These are phyloP conservation scores for Debaryomyces subglobosus DNA, from an alignment of 1,139 yeast species.

Conservation along the genomic window DNA sequence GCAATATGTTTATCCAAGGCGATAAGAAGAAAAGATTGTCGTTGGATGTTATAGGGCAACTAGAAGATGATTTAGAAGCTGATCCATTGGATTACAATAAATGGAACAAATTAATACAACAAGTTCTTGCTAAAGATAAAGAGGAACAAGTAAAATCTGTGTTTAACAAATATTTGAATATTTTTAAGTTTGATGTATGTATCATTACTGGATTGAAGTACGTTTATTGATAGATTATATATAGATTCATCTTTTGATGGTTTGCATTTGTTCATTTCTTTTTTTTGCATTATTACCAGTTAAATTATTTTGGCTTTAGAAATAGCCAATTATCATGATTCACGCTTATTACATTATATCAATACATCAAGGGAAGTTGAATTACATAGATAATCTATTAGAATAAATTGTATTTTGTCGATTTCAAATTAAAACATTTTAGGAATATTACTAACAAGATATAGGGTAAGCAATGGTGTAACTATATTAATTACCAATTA, in stretches of 20 bases:
- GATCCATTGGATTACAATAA: constrained; percentile 58
- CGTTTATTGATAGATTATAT: constrained; percentile 6
- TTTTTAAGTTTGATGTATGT: constrained; percentile 61
- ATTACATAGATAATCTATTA: constrained; percentile 8
- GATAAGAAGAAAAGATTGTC: constrained; percentile 37
- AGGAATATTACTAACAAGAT: constrained; percentile 4
- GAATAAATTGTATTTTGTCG: constrained; percentile 4
- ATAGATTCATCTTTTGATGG: constrained; percentile 2
- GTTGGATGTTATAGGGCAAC: constrained; percentile 55
- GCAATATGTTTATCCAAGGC: constrained; percentile 25
- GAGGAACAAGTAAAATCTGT: constrained; percentile 62
- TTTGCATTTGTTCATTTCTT: background rate
- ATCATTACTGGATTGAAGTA: constrained; percentile 1
- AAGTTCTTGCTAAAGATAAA: constrained; percentile 59
- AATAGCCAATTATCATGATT: background rate
- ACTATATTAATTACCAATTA: constrained; percentile 70
- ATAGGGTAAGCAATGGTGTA: constrained; percentile 69
- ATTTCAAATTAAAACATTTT: background rate
- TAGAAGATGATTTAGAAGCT: constrained; percentile 62
- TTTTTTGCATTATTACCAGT: background rate
- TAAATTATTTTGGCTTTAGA: background rate
- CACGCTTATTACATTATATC: background rate
- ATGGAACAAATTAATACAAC: constrained; percentile 62
- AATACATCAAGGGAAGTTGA: background rate
- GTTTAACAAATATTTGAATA: constrained; percentile 62